Evolutionary conservation across 176 grass and related monocot species (phyloP).

Genomic region (Ananas comosus): DNA sequence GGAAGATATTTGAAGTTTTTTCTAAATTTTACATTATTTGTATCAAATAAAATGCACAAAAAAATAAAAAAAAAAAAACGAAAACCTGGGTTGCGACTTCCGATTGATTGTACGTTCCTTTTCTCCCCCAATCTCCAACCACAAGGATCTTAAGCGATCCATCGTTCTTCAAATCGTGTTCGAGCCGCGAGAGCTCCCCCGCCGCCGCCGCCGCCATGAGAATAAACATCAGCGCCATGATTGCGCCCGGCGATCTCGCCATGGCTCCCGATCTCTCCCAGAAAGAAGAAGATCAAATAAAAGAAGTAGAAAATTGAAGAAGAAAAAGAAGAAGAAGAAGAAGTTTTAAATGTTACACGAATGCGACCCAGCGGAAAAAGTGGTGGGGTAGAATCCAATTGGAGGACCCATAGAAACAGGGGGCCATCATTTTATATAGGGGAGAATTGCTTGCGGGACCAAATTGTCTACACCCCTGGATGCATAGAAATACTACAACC

Average conservation of each 20-base stretch:
- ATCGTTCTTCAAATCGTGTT: constrained; percentile 40
- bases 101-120: constrained; percentile 66
- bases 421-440: too few species aligned
- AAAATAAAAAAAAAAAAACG: not conserved
- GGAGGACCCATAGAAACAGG: too few species aligned
- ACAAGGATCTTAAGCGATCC: constrained; percentile 47
- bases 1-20: too few species aligned
- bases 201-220: not conserved
- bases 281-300: not conserved
- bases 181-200: constrained; percentile 37
- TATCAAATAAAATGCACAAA: not conserved
- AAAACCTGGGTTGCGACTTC: constrained; percentile 51
- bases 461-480: too few species aligned
- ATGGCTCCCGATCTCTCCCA: constrained; percentile 4
- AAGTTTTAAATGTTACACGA: too few species aligned
- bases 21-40: not conserved
- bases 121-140: constrained; percentile 62
- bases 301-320: too few species aligned
- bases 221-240: not conserved
- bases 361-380: too few species aligned
- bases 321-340: too few species aligned
- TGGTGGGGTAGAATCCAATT: too few species aligned
- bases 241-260: not conserved
- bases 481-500: too few species aligned
- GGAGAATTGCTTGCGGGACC: too few species aligned